Evolutionary conservation across 257 asterid species (phyloP), one percentile per base, ranked within the genome.

Genomic region (Petunia secreta): DNA sequence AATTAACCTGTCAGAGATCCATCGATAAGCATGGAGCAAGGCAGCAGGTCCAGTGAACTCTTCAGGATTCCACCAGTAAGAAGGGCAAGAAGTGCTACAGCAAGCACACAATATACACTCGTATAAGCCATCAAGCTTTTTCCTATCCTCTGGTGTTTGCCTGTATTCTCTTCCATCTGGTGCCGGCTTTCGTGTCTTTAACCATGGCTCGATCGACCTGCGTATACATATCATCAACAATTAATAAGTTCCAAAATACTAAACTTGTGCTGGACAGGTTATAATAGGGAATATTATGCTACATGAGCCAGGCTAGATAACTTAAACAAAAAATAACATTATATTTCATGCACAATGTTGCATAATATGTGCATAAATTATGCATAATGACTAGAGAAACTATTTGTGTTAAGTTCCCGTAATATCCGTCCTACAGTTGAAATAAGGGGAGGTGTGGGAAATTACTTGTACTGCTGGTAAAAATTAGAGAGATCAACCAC

Each of bases 41-140:
- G 96, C 85, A 0, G 97, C 96, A 0, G 98, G 94, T 10, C 98
- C 96, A 5, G 54, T 86, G 79, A 87, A 92, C 88, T 91, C 83
- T 80, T 93, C 98, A 0, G 96, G 96, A 79, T 91, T 90, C 97
- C 98, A 93, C 98, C 97, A 93, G 77, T 93, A 93, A 9, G 96
- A 90, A 6, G 97, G 98, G 87, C 97, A 91, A 0, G 94, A 91
- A 16, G 98, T 80, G 41, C 83, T 87, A 76, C 97, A 90, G 25
- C 93, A 93, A 80, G 97, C 95, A 80, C 98, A 91, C 3, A 93
- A 84, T 82, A 92, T 93, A 86, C 97, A 93, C 85, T 92, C 97
- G 11, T 92, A 91, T 0, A 91, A 83, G 13, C 97, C 97, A 65
- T 93, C 94, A 2, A 92, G 82, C 50, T 91, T 91, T 83, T 87